These are phyloP conservation scores for Allomyces javanicus DNA, from an alignment of 192 early-diverging fungal species.

Conservation along the genomic window DNA sequence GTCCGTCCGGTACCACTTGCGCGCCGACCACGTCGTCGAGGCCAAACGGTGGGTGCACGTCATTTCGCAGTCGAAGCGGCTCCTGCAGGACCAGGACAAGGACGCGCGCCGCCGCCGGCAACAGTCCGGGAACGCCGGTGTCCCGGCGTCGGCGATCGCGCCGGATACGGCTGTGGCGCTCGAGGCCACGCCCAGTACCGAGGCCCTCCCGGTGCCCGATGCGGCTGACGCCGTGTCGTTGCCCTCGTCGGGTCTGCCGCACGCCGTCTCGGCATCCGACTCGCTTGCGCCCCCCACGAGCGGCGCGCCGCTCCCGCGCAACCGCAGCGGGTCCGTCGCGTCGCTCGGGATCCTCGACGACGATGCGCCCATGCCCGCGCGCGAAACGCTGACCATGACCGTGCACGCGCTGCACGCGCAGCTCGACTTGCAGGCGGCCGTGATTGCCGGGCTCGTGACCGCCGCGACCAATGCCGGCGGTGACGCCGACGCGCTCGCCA, in stretches of 20 bases:
- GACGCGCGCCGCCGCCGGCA: too few relatives aligned
- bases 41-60: slow-evolving; percentile 69
- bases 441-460: slow-evolving; percentile 26
- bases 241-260: too few relatives aligned
- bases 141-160: too few relatives aligned
- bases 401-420: slow-evolving; percentile 33
- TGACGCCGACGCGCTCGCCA: neutral
- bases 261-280: too few relatives aligned
- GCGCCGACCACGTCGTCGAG: slow-evolving; percentile 39
- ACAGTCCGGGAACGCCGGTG: too few relatives aligned
- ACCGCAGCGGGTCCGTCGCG: too few relatives aligned
- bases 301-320: too few relatives aligned
- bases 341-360: slow-evolving; percentile 5
- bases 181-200: too few relatives aligned
- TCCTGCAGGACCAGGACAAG: neutral
- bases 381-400: slow-evolving; percentile 22
- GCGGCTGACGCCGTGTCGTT: too few relatives aligned
- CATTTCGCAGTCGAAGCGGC: slow-evolving; percentile 51
- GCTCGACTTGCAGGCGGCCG: slow-evolving; percentile 33
- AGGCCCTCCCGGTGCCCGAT: too few relatives aligned
- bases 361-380: slow-evolving; percentile 17
- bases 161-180: too few relatives aligned
- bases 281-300: too few relatives aligned
- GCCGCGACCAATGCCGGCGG: neutral
- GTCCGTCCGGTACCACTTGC: slow-evolving; percentile 46